Base-by-base conservation (phyloP, 164 flowering plant genomes). In the Buxus sempervirens region DNA sequence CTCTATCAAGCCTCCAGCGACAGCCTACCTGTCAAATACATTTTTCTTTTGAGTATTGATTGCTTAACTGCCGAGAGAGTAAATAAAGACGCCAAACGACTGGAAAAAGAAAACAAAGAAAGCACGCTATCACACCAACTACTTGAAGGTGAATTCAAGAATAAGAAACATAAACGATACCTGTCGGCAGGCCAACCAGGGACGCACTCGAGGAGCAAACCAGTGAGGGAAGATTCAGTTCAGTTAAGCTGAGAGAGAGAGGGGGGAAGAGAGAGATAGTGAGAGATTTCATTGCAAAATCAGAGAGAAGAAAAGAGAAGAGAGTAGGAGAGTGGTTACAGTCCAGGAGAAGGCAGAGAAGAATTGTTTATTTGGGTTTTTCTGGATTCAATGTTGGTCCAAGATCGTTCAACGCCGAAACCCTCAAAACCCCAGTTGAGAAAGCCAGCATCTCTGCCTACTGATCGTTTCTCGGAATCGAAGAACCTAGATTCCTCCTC, bases 401-500 rank as follows among this genome's bases (percentile, higher is more conserved):
- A 90, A 79, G 96, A 86, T 59, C 89, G 94, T 60, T 56, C 65
- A 53, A 58, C 76, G 23, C 83, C 88, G 18, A 84, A 85, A 68
- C 65, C 84, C 8, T 74, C 85, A 13, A 85, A 84, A 63, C n/a
- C 81, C 54, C 80, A 73, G 61, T 69, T 58, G 69, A 75, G 79
- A 67, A 20, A 60, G 13, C 68, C 58, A 20, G 57, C 67, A 18
- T 22, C 70, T 27, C 69, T 23, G 18, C 70, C 68, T 27, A 77
- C 70, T 58, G 66, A 70, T 63, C 85, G 88, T 2, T 80, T 82
- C 65, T 63, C 86, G 2, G 79, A 82, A 45, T 13, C 88, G 51
- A 88, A 87, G 69, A 71, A 63, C 63, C 88, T 88, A 16, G 94
- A 90, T 79, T 88, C 90, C 79, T 82, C 94, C 66, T 76, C 94